Evolutionary conservation across 257 asterid species (phyloP).

Genomic region (Pogostemon cablin): DNA sequence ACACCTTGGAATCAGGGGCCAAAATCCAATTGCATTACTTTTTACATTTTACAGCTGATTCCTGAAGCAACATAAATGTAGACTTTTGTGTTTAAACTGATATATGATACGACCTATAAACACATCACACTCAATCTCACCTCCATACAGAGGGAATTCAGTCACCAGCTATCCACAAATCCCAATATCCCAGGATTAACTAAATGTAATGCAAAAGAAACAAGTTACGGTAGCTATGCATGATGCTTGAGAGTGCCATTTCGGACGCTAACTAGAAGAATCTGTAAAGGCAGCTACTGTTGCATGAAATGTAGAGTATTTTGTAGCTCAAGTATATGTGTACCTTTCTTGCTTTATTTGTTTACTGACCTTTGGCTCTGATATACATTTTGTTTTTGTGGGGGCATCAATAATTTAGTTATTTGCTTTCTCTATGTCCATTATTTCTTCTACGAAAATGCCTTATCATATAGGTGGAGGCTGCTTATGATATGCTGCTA

Average conservation of each 20-base stretch:
- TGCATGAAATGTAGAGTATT: background rate
- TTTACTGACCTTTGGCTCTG: slow-evolving; percentile 5
- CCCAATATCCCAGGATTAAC: background rate
- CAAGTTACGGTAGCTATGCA: background rate
- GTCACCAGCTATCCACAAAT: too few species aligned
- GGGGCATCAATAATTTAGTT: background rate
- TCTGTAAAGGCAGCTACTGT: background rate
- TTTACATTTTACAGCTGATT: too few species aligned
- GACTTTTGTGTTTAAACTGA: too few species aligned
- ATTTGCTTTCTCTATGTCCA: background rate
- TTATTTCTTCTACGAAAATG: slow-evolving; percentile 32
- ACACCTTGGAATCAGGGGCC: too few species aligned
- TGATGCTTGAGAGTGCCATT: background rate
- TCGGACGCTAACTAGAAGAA: background rate
- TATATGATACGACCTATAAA: too few species aligned
- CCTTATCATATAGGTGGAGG: slow-evolving; percentile 65
- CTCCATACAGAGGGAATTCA: too few species aligned
- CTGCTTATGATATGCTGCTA: slow-evolving; percentile 96
- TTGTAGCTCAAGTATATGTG: background rate
- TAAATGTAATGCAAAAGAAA: background rate
- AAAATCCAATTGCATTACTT: too few species aligned
- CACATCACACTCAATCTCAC: too few species aligned
- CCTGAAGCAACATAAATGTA: too few species aligned
- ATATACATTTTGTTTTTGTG: background rate
- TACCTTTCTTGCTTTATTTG: background rate